Conservation (phyloP, 495 filamentous ascomycete species). For the Baudoinia panamericana region DNA sequence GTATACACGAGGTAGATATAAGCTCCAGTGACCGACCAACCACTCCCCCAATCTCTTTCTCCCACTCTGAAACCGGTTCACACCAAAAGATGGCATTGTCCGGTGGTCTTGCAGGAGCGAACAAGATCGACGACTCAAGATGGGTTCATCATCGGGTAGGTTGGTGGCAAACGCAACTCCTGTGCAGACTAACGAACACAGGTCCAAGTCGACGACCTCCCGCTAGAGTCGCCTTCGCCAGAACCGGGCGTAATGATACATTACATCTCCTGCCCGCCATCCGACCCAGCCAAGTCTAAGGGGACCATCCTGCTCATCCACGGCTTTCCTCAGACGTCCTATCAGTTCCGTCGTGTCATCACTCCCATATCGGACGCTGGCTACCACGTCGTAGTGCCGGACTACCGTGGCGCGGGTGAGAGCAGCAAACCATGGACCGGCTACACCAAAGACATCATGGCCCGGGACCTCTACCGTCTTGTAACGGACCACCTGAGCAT, state of each 20-base stretch:
- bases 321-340: conserved; percentile 28
- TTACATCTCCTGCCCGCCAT: conserved; percentile 1
- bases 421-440: conserved; percentile 30
- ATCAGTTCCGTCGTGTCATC: conserved; percentile 36
- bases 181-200: neutral
- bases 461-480: conserved; percentile 26
- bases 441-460: conserved; percentile 31
- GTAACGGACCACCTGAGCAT: conserved; percentile 25
- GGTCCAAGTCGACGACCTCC: conserved; percentile 1
- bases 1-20: too few relatives aligned
- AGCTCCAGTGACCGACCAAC: too few relatives aligned
- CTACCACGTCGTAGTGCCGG: conserved; percentile 33
- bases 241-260: conserved; percentile 1
- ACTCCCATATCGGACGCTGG: conserved; percentile 32
- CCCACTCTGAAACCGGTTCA: too few relatives aligned
- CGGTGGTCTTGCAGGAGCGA: conserved; percentile 1
- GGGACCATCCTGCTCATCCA: conserved; percentile 12
- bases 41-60: too few relatives aligned
- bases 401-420: conserved; percentile 36
- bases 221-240: neutral
- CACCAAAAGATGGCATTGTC: conserved; percentile 1
- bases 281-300: neutral
- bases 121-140: conserved; percentile 5
- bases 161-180: neutral
- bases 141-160: conserved; percentile 1